Evolutionary conservation across 352 stramenopile species (phyloP), one percentile per base, ranked within the genome.

Genomic region (Phytophthora foliorum): DNA sequence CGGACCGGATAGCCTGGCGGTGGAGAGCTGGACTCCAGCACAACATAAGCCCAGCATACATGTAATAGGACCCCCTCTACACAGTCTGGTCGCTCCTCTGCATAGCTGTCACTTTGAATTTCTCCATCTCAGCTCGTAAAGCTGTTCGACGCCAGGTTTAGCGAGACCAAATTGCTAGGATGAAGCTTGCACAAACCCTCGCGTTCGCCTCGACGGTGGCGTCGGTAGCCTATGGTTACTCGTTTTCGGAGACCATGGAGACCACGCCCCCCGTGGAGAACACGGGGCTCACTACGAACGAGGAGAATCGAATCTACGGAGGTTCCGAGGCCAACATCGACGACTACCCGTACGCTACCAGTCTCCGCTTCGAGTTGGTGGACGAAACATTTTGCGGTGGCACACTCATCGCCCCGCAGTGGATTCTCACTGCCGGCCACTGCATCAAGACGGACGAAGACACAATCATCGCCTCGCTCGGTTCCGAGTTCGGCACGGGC

Each of bases 361-460:
- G 65, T 60, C 62, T 91, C 25, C 80, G 82, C 11, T 78, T 82
- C 59, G 54, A 74, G 31, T 34, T 17, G 19, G 56, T 34, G 69
- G 74, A 59, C 45, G 45, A 51, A 17, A 86, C 71, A 0, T 91
- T 81, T 61, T 93, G 85, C 53, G 83, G 83, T 3, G 85, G 80
- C 24, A 77, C 79, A 27, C 75, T 93, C 4, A 86, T 93, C 39
- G 71, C 71, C 14, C 53, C 80, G 25, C 65, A 83, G 56, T 90
- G 87, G 61, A 76, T 93, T 31, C 48, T 91, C 54, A 93, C 83
- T 34, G 85, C 85, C 2, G 85, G 79, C 1, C 85, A 93, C 67
- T 93, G 85, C 63, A 80, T 90, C 49, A 85, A 85, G 69, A 76
- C 63, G 16, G 29, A 79, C 11, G 21, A 66, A 42, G 24, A 59